phyloP scores from a whole-genome alignment of 345 rosid genomes.

The Diplotaxis tenuifolia region DNA sequence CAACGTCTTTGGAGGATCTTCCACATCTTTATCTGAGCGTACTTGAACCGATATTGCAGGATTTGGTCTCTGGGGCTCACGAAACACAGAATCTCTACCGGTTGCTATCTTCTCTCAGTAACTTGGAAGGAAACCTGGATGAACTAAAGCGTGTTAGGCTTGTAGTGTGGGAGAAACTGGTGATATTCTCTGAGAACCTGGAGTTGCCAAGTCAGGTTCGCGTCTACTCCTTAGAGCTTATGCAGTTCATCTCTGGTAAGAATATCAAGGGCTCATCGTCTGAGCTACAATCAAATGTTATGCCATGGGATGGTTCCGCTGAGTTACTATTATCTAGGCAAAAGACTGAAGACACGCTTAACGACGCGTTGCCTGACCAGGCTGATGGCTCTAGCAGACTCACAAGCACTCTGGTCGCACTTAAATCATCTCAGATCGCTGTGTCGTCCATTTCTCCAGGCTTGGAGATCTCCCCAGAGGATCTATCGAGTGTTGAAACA shows the following conservation, averaged over 20 bases:
- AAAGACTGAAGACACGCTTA: slow-evolving; percentile 39
- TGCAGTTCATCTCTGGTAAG: slow-evolving; percentile 72
- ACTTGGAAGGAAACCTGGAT: slow-evolving; percentile 68
- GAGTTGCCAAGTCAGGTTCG: slow-evolving; percentile 72
- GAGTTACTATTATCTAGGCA: slow-evolving; percentile 51
- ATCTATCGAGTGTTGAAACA: slow-evolving; percentile 52
- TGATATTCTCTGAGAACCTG: slow-evolving; percentile 65
- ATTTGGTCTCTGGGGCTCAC: slow-evolving; percentile 48
- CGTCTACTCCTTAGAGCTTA: slow-evolving; percentile 76
- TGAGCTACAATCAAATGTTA: slow-evolving; percentile 52
- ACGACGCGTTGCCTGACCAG: slow-evolving; percentile 44
- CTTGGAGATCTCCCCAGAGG: slow-evolving; percentile 68
- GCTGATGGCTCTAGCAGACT: slow-evolving; percentile 62
- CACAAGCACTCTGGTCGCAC: slow-evolving; percentile 79
- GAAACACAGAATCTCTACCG: slow-evolving; percentile 53
- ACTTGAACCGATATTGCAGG: slow-evolving; percentile 62
- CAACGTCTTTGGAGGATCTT: slow-evolving; percentile 46
- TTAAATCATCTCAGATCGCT: slow-evolving; percentile 79
- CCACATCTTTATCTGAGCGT: slow-evolving; percentile 54
- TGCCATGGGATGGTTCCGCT: slow-evolving; percentile 86
- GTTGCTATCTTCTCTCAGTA: slow-evolving; percentile 72
- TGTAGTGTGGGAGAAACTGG: slow-evolving; percentile 75
- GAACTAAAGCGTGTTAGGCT: slow-evolving; percentile 64
- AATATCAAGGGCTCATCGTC: slow-evolving; percentile 55
- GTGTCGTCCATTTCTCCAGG: slow-evolving; percentile 56